Evolutionary conservation across 345 rosid species (phyloP), one percentile per base, ranked within the genome.

Genomic region (Citrus glauca): DNA sequence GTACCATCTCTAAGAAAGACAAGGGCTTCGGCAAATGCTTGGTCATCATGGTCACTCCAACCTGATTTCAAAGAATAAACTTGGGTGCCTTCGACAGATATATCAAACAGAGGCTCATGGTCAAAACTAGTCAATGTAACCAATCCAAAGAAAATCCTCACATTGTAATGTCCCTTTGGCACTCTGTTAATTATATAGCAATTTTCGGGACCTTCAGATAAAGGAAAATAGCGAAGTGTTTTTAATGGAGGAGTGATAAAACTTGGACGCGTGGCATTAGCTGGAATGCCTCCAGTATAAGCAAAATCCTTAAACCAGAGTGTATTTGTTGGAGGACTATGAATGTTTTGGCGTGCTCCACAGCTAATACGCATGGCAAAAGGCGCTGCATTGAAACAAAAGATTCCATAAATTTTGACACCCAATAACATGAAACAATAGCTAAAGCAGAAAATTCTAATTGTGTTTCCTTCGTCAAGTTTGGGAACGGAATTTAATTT

Each of bases 301-400:
- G 89, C 99, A 73, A 97, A 88, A 83, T 94, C 99, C 81, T 94
- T 97, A 80, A 72, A 86, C 99, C 98, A 97, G 69, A 85, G 92
- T 20, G 92, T 89, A 81, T 93, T 90, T 22, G 95, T 92, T 42
- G 96, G 99, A 7, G 88, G 81, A 0, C 97, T 89, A 42, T 78
- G 85, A 53, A 92, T 85, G 81, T 89, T 80, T 9, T 79, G 77
- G 22, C 98, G 86, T 45, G 98, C 87, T 76, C 99, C 99, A 78
- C 99, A 94, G 80, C 99, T 97, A 33, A 97, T 92, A 76, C 98
- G 91, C 87, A 93, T 83, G 1, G 89, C 97, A 89, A 86, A 94
- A 17, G 99, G 99, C 16, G 84, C 99, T 97, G 89, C 62, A 67
- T 37, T 61, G 72, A 80, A 68, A 82, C 60, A 79, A 72, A 9